These are phyloP conservation scores for Apiospora koreana DNA, from an alignment of 2,329 filamentous ascomycete species.

Conservation along the genomic window DNA sequence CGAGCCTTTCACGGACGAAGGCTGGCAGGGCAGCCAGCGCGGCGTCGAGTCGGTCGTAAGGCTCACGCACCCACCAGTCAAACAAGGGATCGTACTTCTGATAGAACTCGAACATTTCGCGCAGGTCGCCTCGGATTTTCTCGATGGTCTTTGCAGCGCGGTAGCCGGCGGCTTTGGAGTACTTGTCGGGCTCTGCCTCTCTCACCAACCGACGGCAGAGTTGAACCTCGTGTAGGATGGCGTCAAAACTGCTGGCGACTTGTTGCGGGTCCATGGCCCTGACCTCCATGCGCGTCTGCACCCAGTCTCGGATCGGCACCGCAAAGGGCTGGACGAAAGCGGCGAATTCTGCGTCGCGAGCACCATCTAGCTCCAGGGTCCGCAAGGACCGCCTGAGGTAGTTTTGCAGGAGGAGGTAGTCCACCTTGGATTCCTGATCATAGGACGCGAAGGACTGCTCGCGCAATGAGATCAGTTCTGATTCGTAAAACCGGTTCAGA, in stretches of 20 bases:
- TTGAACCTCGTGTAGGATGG: constrained; percentile 33
- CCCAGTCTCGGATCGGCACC: constrained; percentile 41
- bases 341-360: constrained; percentile 37
- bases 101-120: constrained; percentile 53
- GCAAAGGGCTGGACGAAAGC: constrained; percentile 47
- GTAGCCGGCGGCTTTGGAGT: constrained; percentile 45
- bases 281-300: constrained; percentile 48
- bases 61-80: constrained; percentile 55
- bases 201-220: constrained; percentile 37
- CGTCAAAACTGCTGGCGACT: constrained; percentile 43
- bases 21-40: constrained; percentile 39
- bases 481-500: constrained; percentile 41
- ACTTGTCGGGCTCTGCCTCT: constrained; percentile 31
- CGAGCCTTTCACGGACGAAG: constrained; percentile 39
- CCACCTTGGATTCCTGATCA: constrained; percentile 46
- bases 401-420: constrained; percentile 52
- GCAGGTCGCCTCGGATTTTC: constrained; percentile 41
- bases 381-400: constrained; percentile 39
- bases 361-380: constrained; percentile 41
- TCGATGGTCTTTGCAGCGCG: constrained; percentile 45
- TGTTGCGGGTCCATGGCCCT: constrained; percentile 42
- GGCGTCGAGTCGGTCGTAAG: constrained; percentile 41
- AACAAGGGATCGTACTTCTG: constrained; percentile 56
- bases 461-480: constrained; percentile 41
- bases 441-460: constrained; percentile 36